phyloP scores from a whole-genome alignment of 345 rosid genomes.

The Leavenworthia alabamica region DNA sequence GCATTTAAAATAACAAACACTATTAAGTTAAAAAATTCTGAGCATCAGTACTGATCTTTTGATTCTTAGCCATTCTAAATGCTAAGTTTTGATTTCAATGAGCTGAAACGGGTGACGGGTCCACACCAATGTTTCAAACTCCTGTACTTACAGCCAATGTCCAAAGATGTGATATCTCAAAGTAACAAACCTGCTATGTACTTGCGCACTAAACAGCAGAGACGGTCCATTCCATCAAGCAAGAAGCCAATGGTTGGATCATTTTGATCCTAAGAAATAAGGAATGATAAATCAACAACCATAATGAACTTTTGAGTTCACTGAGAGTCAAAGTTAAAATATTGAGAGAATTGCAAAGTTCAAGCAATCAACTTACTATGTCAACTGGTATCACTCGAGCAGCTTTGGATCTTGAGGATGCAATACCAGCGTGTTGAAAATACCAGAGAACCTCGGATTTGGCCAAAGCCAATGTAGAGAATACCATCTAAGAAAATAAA shows the following conservation, averaged over 20 bases:
- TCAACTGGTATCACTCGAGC: conserved; percentile 70
- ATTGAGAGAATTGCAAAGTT: conserved; percentile 9
- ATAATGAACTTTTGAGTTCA: conserved; percentile 8
- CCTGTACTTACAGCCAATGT: background rate
- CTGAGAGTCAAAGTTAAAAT: background rate
- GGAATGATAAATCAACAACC: background rate
- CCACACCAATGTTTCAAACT: conserved; percentile 6
- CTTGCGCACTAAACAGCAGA: conserved; percentile 94
- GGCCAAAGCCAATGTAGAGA: conserved; percentile 92
- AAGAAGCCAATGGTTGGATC: conserved; percentile 98
- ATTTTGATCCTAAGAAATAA: conserved; percentile 70
- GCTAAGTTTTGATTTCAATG: conserved; percentile 5
- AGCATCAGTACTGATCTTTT: background rate
- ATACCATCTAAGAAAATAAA: conserved; percentile 69
- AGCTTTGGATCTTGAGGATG: conserved; percentile 71
- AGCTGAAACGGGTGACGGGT: conserved; percentile 2
- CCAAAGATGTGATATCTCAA: background rate
- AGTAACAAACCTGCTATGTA: conserved; percentile 68
- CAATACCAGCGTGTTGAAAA: conserved; percentile 90
- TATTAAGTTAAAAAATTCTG: conserved; percentile 13
- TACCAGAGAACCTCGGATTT: conserved; percentile 97
- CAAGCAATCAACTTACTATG: conserved; percentile 46
- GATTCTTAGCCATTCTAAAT: too few relatives aligned
- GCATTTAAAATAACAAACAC: conserved; percentile 38
- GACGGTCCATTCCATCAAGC: conserved; percentile 90